Conservation (phyloP, 192 early-diverging fungal species). For the Podila verticillata region DNA sequence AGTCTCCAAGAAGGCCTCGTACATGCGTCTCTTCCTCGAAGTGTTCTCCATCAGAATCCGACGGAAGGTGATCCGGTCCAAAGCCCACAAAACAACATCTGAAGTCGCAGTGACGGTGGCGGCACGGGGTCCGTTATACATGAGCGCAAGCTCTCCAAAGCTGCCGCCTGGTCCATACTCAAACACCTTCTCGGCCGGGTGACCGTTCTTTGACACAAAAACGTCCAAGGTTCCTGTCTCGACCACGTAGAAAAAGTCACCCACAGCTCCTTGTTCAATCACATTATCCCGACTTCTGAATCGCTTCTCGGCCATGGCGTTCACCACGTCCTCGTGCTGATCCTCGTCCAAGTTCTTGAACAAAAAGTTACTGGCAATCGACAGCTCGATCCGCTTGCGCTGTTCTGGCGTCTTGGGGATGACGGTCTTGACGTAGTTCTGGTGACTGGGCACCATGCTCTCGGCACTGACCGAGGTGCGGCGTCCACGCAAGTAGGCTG, state of each 20-base stretch:
- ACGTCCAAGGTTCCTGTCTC: constrained; percentile 94
- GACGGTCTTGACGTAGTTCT: constrained; percentile 85
- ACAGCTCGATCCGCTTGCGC: constrained; percentile 78
- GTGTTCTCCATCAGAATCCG: constrained; percentile 99
- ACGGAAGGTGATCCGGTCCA: constrained; percentile 97
- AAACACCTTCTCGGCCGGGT: constrained; percentile 76
- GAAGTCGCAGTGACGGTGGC: constrained; percentile 93
- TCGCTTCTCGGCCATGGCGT: constrained; percentile 95
- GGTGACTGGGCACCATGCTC: constrained; percentile 92
- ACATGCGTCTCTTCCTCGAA: constrained; percentile 93
- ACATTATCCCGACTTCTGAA: constrained; percentile 76
- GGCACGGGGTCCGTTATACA: constrained; percentile 99
- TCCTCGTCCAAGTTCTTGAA: constrained; percentile 97
- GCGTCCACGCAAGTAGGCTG: constrained; percentile 86
- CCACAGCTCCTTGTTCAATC: constrained; percentile 96
- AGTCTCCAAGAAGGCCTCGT: constrained; percentile 96
- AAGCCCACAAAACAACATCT: constrained; percentile 92
- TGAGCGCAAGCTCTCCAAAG: constrained; percentile 98
- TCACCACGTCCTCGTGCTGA: constrained; percentile 91
- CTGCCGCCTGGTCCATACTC: constrained; percentile 85
- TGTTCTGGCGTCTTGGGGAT: constrained; percentile 92
- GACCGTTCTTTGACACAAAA: constrained; percentile 79
- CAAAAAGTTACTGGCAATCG: constrained; percentile 90
- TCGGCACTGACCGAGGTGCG: constrained; percentile 96
- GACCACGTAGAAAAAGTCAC: constrained; percentile 98